phyloP scores from a whole-genome alignment of 371 early-diverging fungal genomes.

The Apophysomyces trapeziformis region DNA sequence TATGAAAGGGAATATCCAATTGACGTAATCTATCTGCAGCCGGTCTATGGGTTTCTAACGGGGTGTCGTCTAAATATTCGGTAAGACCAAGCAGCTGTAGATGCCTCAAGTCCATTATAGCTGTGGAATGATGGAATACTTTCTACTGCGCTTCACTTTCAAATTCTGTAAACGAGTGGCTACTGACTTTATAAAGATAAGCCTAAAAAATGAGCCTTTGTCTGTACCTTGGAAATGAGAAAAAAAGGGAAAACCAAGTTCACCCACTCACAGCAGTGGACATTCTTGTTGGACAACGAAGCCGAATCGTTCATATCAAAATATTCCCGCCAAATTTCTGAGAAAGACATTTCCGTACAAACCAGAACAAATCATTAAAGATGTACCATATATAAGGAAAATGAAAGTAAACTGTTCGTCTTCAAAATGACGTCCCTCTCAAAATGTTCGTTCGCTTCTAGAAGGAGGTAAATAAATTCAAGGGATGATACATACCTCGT shows the following conservation, averaged over 20 bases:
- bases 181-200: conserved; percentile 6
- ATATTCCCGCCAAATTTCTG: conserved; percentile 5
- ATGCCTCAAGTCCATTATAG: neutral
- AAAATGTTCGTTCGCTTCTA: neutral
- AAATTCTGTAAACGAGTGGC: conserved; percentile 3
- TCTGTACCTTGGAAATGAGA: neutral
- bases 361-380: neutral
- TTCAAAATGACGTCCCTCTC: neutral
- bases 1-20: neutral
- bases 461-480: neutral
- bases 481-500: neutral
- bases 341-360: neutral
- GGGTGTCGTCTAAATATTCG: neutral
- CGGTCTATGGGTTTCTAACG: neutral
- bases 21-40: neutral
- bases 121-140: neutral
- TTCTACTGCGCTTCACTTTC: conserved; percentile 6
- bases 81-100: neutral
- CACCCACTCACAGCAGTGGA: neutral
- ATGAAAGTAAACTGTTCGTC: neutral
- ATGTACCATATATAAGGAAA: neutral
- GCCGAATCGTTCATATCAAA: conserved; percentile 2
- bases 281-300: conserved; percentile 6
- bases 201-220: neutral
- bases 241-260: conserved; percentile 2